These are phyloP conservation scores for Picochlorum sp. DNA, from an alignment of 139 green algal genomes.

Conservation along the genomic window DNA sequence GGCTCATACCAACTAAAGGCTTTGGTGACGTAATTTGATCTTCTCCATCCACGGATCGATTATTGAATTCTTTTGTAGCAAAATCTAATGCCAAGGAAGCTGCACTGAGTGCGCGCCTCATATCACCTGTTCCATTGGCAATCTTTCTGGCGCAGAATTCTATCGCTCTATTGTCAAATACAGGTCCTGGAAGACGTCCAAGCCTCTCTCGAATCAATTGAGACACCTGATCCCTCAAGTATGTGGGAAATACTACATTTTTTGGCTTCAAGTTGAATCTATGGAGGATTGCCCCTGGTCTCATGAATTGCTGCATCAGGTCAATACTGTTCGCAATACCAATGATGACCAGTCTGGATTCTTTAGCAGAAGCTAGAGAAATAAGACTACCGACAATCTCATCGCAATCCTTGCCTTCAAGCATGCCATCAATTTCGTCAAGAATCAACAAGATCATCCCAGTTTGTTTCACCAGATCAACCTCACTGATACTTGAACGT, in stretches of 20 bases:
- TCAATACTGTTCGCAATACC: slow-evolving; percentile 52
- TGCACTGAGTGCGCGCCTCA: slow-evolving; percentile 30
- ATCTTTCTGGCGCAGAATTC: slow-evolving; percentile 38
- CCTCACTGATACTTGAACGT: slow-evolving; percentile 1
- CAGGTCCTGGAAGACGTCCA: slow-evolving; percentile 28
- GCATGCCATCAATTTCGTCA: slow-evolving; percentile 51
- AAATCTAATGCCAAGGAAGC: slow-evolving; percentile 1
- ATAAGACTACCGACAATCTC: slow-evolving; percentile 26
- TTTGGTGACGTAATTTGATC: not conserved
- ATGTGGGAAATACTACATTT: slow-evolving; percentile 23
- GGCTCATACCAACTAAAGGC: slow-evolving; percentile 20
- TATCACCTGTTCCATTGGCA: slow-evolving; percentile 33
- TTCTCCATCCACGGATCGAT: not conserved
- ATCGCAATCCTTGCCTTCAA: slow-evolving; percentile 16
- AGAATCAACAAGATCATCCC: slow-evolving; percentile 47
- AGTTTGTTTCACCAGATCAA: not conserved
- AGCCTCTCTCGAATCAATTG: slow-evolving; percentile 34
- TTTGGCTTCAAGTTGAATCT: slow-evolving; percentile 16
- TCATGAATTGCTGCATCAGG: slow-evolving; percentile 35
- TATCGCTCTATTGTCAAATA: slow-evolving; percentile 28
- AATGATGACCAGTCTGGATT: slow-evolving; percentile 41
- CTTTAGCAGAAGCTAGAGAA: slow-evolving; percentile 15
- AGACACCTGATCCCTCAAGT: slow-evolving; percentile 8
- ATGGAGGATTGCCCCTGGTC: slow-evolving; percentile 5
- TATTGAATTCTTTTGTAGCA: not conserved